phyloP scores from a whole-genome alignment of 1,139 yeast species.

The Blastobotrys capitulatus region DNA sequence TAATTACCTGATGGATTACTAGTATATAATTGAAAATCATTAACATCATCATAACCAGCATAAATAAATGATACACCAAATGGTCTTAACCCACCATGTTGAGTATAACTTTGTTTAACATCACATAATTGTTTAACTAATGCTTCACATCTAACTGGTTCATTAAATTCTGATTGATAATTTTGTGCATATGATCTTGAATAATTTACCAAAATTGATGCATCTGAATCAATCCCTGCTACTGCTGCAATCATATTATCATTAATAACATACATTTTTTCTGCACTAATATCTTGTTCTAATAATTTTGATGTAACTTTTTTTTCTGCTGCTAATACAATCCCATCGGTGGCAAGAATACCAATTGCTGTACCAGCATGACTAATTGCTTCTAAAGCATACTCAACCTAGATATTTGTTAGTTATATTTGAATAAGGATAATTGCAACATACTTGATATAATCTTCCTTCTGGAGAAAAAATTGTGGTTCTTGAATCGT shows the following conservation, averaged over 20 bases:
- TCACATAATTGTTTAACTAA: conserved; percentile 88
- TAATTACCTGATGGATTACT: conserved; percentile 97
- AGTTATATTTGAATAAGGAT: not conserved
- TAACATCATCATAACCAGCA: conserved; percentile 91
- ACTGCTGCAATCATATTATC: conserved; percentile 89
- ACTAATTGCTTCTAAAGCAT: conserved; percentile 94
- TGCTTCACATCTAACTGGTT: conserved; percentile 86
- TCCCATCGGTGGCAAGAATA: conserved; percentile 85
- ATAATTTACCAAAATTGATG: conserved; percentile 80
- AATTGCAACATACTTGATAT: conserved; percentile 55
- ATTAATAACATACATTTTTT: conserved; percentile 80
- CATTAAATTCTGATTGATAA: conserved; percentile 79
- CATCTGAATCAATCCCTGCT: conserved; percentile 98
- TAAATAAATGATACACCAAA: conserved; percentile 95
- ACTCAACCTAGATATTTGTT: conserved; percentile 58
- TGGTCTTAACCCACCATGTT: conserved; percentile 97
- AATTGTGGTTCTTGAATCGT: conserved; percentile 97
- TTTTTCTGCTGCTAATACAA: conserved; percentile 93
- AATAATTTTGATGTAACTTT: conserved; percentile 87
- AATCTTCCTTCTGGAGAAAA: conserved; percentile 98
- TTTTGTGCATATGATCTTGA: conserved; percentile 85
- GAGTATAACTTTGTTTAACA: conserved; percentile 96
- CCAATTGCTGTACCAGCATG: conserved; percentile 99
- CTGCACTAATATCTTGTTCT: conserved; percentile 92
- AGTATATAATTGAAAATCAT: conserved; percentile 87